phyloP scores from a whole-genome alignment of 2,329 filamentous ascomycete genomes.

The Leptographium lundbergii region DNA sequence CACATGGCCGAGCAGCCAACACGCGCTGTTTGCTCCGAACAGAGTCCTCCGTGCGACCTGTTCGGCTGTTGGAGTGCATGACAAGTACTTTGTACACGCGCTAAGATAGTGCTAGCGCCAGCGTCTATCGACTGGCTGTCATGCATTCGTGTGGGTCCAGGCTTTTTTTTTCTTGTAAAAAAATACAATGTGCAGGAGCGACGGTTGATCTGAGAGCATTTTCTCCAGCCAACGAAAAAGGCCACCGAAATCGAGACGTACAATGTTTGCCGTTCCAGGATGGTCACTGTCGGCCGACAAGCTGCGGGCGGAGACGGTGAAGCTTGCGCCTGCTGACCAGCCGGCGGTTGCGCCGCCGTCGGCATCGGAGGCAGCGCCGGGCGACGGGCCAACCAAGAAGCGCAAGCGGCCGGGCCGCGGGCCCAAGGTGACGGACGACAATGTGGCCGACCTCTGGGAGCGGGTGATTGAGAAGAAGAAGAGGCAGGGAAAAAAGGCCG shows the following conservation, averaged over 20 bases:
- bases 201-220: not conserved
- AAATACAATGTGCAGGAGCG: too few species aligned
- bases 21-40: too few species aligned
- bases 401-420: constrained; percentile 35
- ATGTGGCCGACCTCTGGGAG: constrained; percentile 69
- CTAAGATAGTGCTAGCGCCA: too few species aligned
- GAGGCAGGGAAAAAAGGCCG: not conserved
- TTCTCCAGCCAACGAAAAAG: not conserved
- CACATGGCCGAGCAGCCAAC: too few species aligned
- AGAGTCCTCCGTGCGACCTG: too few species aligned
- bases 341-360: constrained; percentile 10
- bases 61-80: too few species aligned
- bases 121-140: too few species aligned
- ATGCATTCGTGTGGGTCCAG: not conserved
- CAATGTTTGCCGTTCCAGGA: constrained; percentile 86
- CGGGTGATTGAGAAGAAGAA: constrained; percentile 61
- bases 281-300: constrained; percentile 69
- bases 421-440: constrained; percentile 45
- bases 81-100: too few species aligned
- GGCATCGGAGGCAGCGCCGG: constrained; percentile 12
- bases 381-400: constrained; percentile 30
- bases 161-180: not conserved
- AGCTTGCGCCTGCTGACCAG: constrained; percentile 5
- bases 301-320: constrained; percentile 51
- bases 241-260: not conserved